A percentile compares a stretch with the other conserved stretches of the same genome.
These are phyloP conservation scores for Dujonia santamariae DNA, from an alignment of 1,139 yeast genomes.

Conservation along the genomic window DNA sequence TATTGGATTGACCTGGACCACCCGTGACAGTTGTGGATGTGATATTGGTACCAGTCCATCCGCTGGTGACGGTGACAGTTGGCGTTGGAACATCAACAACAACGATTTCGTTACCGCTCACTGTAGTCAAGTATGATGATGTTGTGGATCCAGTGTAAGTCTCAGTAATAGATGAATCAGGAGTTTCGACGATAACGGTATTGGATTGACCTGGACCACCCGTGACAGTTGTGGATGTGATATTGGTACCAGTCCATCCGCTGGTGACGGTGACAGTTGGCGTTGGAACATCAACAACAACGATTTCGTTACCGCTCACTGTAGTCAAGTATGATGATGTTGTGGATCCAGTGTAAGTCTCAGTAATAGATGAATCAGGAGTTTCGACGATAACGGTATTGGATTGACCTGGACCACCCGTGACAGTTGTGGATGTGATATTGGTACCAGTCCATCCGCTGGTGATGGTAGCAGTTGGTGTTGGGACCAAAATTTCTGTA, in stretches of 20 bases:
- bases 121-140: constrained; percentile 17
- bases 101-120: constrained; percentile 14
- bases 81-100: constrained; percentile 13
- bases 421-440: constrained; percentile 8
- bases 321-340: constrained; percentile 4
- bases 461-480: constrained; percentile 12
- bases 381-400: constrained; percentile 9
- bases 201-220: constrained; percentile 8
- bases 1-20: too few relatives aligned
- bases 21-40: constrained; percentile 3
- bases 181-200: constrained; percentile 12
- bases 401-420: constrained; percentile 9
- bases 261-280: constrained; percentile 10
- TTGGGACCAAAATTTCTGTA: too few relatives aligned
- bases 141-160: constrained; percentile 22
- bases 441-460: constrained; percentile 4
- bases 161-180: constrained; percentile 16
- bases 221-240: constrained; percentile 2
- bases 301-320: constrained; percentile 11
- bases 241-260: constrained; percentile 7
- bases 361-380: constrained; percentile 10
- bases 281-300: constrained; percentile 13
- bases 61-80: constrained; percentile 2
- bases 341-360: constrained; percentile 12
- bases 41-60: constrained; percentile 6